Evolutionary conservation across 352 stramenopile species (phyloP).

Genomic region (Phytophthora hibernalis): DNA sequence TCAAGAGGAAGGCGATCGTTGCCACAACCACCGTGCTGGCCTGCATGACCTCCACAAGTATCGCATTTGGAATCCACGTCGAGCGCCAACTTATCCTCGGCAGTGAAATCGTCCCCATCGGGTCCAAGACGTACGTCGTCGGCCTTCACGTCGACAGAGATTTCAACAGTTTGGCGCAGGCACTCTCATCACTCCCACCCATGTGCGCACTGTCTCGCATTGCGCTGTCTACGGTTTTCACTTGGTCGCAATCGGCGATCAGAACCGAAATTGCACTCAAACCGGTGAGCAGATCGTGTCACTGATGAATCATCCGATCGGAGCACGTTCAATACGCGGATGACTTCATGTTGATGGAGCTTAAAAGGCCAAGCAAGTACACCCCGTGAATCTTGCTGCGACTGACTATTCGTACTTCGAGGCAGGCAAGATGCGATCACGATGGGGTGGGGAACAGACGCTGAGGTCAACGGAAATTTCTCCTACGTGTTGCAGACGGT

Average conservation of each 20-base stretch:
- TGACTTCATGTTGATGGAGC: constrained; percentile 56
- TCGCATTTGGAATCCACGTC: not conserved
- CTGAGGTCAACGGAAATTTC: constrained; percentile 21
- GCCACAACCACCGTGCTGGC: not conserved
- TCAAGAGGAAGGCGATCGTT: constrained; percentile 2
- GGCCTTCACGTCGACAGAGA: constrained; percentile 17
- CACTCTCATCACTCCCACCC: constrained; percentile 19
- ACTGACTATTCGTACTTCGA: constrained; percentile 32
- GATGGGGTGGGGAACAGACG: constrained; percentile 40
- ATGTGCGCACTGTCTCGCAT: constrained; percentile 21
- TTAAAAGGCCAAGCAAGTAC: constrained; percentile 40
- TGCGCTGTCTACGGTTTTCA: not conserved
- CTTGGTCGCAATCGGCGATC: constrained; percentile 12
- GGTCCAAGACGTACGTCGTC: constrained; percentile 42
- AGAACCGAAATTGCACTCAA: constrained; percentile 24
- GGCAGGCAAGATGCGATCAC: constrained; percentile 34
- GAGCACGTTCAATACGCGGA: constrained; percentile 14
- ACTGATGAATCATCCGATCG: constrained; percentile 19
- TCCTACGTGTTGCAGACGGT: constrained; percentile 43
- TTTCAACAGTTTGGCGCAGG: constrained; percentile 16
- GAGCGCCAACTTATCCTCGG: constrained; percentile 42
- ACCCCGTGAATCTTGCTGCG: constrained; percentile 37
- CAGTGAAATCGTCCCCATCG: constrained; percentile 35
- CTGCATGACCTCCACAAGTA: not conserved
- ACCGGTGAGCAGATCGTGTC: constrained; percentile 21